phyloP scores from a whole-genome alignment of 768 basidiomycete species.

The Kockovaella imperatae region DNA sequence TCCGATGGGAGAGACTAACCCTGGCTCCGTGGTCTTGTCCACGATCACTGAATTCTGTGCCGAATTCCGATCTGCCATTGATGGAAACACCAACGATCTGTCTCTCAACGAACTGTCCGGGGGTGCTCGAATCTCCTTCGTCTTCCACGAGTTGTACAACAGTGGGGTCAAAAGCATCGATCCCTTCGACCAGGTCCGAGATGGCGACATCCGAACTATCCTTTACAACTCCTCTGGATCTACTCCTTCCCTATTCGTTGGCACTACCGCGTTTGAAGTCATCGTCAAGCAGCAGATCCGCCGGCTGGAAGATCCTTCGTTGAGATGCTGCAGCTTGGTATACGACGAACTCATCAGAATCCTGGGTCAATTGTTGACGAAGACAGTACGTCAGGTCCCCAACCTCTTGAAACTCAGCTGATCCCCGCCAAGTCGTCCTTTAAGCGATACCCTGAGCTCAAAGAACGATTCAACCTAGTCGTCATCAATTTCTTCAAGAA shows the following conservation, averaged over 20 bases:
- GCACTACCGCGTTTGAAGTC: slow-evolving; percentile 93
- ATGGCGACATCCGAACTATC: slow-evolving; percentile 91
- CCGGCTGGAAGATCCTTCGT: slow-evolving; percentile 81
- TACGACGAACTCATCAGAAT: slow-evolving; percentile 98
- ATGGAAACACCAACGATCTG: slow-evolving; percentile 93
- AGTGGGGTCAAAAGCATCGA: slow-evolving; percentile 92
- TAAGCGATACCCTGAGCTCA: slow-evolving; percentile 90
- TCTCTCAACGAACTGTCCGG: slow-evolving; percentile 95
- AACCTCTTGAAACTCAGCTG: slow-evolving; percentile 35
- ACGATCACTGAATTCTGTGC: slow-evolving; percentile 97
- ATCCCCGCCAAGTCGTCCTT: slow-evolving; percentile 67
- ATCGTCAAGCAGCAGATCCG: slow-evolving; percentile 99
- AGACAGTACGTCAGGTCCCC: slow-evolving; percentile 62
- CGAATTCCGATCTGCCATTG: slow-evolving; percentile 93
- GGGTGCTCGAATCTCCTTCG: slow-evolving; percentile 96
- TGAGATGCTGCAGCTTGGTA: slow-evolving; percentile 91
- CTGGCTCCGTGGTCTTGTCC: slow-evolving; percentile 85
- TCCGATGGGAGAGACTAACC: slow-evolving; percentile 70
- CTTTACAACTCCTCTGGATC: slow-evolving; percentile 99
- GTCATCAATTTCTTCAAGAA: slow-evolving; percentile 97
- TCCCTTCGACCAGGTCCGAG: slow-evolving; percentile 98
- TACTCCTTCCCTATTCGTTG: slow-evolving; percentile 91
- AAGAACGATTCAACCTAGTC: slow-evolving; percentile 88
- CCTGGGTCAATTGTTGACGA: slow-evolving; percentile 76
- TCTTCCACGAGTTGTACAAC: slow-evolving; percentile 97